Evolutionary conservation across 2,329 filamentous ascomycete genomes (phyloP), one percentile per base, ranked within the genome.

Genomic region (Penicillium sp.): DNA sequence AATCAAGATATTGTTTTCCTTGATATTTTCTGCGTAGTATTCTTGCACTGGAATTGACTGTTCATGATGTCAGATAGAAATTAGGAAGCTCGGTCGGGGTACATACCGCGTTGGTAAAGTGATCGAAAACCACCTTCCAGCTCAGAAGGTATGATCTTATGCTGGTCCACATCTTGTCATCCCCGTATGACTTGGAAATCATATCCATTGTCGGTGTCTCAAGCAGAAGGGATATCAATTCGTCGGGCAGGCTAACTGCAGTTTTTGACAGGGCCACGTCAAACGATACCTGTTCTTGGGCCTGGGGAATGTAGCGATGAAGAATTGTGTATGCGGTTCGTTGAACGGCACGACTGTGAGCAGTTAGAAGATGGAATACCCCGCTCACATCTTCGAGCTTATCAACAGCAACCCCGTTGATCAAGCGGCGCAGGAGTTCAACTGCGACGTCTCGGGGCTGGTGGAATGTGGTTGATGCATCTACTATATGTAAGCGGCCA

Each of bases 121-220:
- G 88, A 64, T 96, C 91, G 68, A 96, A 97, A 0, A 97, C 82
- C 1, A 97, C 80, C 60, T 90, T 85, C 94, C 94, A 99, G 11
- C 90, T 89, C 26, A 96, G 79, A 2, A 99, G 80, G 67, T 97
- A 99, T 9, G 87, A 85, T 50, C 91, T 85, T 46, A 96, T 79
- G 0, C 83, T 69, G 0, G 85, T 77, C 11, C 91, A 91, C 64
- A 92, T 89, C 31, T 70, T 77, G 15, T 83, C 79, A 5, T 86
- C 81, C 22, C 92, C 85, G 33, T 82, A 78, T 8, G 87, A 82
- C 45, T 89, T 85, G 0, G 82, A 79, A 44, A 91, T 83, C 12
- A 80, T 79, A n/a, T 88, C 83, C 2, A 89, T 78, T 0, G 86
- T 86, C 0, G 93, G 90, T 0, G 89, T 82, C 58, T 95, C 89